phyloP scores from a whole-genome alignment of 768 basidiomycete genomes.

The Tubosaeta sp. region DNA sequence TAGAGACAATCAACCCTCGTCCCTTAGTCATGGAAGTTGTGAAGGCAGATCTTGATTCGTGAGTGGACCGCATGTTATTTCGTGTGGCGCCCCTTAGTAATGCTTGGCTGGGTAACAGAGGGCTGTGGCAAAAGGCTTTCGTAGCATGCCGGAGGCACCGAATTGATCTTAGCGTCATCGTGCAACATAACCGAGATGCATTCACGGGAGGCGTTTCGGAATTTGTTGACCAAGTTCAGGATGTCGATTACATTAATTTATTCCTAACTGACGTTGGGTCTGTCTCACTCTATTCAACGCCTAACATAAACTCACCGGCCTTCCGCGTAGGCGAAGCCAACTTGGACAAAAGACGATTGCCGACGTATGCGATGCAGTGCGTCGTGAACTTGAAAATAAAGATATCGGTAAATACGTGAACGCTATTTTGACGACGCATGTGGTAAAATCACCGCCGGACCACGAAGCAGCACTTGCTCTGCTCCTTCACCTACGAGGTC shows the following conservation, averaged over 20 bases:
- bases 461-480: conserved; percentile 79
- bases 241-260: conserved; percentile 90
- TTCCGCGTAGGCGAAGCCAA: conserved; percentile 49
- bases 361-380: conserved; percentile 72
- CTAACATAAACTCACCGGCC: conserved; percentile 1
- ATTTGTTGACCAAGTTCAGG: conserved; percentile 82
- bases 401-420: conserved; percentile 83
- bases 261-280: conserved; percentile 86
- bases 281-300: conserved; percentile 16
- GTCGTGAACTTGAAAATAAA: conserved; percentile 62
- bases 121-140: conserved; percentile 82
- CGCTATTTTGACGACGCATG: conserved; percentile 87
- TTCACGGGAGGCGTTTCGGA: conserved; percentile 60
- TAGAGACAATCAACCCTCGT: conserved; percentile 93
- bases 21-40: conserved; percentile 88
- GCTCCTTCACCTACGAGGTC: conserved; percentile 77
- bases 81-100: background rate
- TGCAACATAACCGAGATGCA: conserved; percentile 67
- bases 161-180: conserved; percentile 85
- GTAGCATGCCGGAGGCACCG: conserved; percentile 89
- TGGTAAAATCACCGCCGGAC: conserved; percentile 88
- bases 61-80: background rate
- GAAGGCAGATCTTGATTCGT: conserved; percentile 67
- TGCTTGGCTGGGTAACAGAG: conserved; percentile 38
- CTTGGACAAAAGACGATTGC: conserved; percentile 57